These are phyloP conservation scores for Malus hybrid DNA, from an alignment of 331 rosid species.

Conservation along the genomic window DNA sequence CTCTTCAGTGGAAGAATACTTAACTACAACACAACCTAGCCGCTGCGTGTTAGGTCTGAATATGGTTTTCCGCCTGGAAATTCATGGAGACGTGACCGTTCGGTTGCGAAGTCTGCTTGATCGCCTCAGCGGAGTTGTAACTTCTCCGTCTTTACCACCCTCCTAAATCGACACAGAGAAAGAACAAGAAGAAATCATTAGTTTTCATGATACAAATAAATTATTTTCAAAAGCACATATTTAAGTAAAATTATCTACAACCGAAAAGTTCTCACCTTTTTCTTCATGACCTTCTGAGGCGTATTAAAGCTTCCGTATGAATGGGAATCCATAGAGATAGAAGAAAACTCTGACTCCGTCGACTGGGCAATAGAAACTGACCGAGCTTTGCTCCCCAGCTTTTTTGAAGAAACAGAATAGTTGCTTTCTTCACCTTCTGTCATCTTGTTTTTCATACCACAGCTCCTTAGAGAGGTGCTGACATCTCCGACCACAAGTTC, in stretches of 20 bases:
- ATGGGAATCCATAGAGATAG: background rate
- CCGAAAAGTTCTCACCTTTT: constrained; percentile 9
- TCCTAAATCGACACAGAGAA: constrained; percentile 2
- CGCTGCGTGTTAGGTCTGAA: background rate
- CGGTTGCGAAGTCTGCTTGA: constrained; percentile 35
- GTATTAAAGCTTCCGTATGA: constrained; percentile 19
- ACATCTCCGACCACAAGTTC: constrained; percentile 34
- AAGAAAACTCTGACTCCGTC: constrained; percentile 18
- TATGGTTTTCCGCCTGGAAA: background rate
- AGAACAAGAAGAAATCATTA: background rate
- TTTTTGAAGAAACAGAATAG: constrained; percentile 14
- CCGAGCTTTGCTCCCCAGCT: constrained; percentile 7
- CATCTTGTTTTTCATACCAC: background rate
- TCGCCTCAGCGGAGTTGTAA: constrained; percentile 32
- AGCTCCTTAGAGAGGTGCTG: constrained; percentile 5
- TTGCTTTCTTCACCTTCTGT: constrained; percentile 20
- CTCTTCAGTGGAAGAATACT: constrained; percentile 16
- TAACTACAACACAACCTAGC: background rate
- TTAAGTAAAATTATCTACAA: background rate
- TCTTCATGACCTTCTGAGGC: constrained; percentile 19
- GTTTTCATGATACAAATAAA: too few relatives aligned
- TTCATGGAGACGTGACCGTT: constrained; percentile 21
- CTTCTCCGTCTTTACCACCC: constrained; percentile 14
- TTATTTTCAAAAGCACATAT: background rate
- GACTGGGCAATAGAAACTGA: constrained; percentile 15